These are phyloP conservation scores for Pouteria glomerata DNA, from an alignment of 148 eudicot species.

Conservation along the genomic window DNA sequence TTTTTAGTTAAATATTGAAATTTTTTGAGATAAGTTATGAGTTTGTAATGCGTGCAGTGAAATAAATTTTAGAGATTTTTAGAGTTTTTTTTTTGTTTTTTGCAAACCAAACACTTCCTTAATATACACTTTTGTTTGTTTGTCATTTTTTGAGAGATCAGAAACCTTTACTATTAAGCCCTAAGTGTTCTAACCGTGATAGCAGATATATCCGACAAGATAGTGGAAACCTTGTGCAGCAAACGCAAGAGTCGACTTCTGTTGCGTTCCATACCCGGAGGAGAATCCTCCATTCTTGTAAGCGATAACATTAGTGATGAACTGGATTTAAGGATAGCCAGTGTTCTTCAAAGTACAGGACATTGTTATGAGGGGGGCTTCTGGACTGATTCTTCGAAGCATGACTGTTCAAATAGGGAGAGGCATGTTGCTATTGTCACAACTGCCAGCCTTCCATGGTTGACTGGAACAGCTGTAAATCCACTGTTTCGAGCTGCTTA, in stretches of 20 bases:
- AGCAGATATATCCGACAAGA: slow-evolving; percentile 84
- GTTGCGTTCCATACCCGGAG: slow-evolving; percentile 54
- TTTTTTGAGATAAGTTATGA: too few species aligned
- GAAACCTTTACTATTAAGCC: not conserved
- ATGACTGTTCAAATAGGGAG: slow-evolving; percentile 39
- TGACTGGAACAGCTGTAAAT: slow-evolving; percentile 99
- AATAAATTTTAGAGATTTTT: too few species aligned
- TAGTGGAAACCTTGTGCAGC: slow-evolving; percentile 81
- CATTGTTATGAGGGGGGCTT: slow-evolving; percentile 90
- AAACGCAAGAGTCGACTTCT: slow-evolving; percentile 65
- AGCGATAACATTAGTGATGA: slow-evolving; percentile 62
- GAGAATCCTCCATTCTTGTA: slow-evolving; percentile 61
- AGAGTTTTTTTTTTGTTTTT: too few species aligned
- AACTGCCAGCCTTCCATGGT: slow-evolving; percentile 99
- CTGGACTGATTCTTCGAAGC: slow-evolving; percentile 56
- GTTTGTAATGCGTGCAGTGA: too few species aligned
- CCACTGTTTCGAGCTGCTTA: slow-evolving; percentile 97
- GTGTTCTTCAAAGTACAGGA: slow-evolving; percentile 96
- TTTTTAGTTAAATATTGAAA: too few species aligned
- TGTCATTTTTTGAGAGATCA: not conserved
- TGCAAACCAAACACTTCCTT: too few species aligned
- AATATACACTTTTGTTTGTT: not conserved
- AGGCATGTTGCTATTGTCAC: slow-evolving; percentile 96
- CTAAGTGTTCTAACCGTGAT: not conserved
- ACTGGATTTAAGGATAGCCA: slow-evolving; percentile 84